Conservation (phyloP, 176 grass and related monocot species). For the Chrysopogon serrulatus region DNA sequence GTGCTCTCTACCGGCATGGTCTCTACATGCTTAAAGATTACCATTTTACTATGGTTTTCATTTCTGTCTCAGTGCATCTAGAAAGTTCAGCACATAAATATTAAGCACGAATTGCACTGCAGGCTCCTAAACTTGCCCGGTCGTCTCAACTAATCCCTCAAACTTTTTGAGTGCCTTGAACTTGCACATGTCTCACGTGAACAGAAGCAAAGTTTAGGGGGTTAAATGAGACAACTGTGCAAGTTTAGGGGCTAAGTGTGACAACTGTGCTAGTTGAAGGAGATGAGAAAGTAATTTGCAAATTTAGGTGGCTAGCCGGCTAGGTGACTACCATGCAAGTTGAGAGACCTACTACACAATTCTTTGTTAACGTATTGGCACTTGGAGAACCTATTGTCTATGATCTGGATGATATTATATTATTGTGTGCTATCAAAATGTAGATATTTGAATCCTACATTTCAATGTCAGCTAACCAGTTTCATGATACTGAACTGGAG, state of each 20-base stretch:
- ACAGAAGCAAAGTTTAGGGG: not conserved
- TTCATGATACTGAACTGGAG: not conserved
- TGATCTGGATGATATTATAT: conserved; percentile 1
- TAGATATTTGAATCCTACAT: not conserved
- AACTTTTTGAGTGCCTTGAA: not conserved
- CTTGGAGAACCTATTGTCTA: not conserved
- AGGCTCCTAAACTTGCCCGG: not conserved
- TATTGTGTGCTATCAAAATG: not conserved
- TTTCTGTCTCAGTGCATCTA: not conserved
- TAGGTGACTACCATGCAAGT: not conserved
- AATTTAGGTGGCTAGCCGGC: not conserved
- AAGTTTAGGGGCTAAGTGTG: not conserved
- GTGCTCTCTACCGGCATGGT: not conserved
- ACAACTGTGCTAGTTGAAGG: not conserved
- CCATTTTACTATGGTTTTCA: not conserved
- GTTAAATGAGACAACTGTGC: not conserved
- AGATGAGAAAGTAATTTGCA: not conserved
- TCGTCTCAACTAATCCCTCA: not conserved
- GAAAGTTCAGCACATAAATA: not conserved
- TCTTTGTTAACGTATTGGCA: not conserved
- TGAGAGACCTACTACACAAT: not conserved
- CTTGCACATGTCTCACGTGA: not conserved
- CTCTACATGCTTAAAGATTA: not conserved
- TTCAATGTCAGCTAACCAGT: not conserved
- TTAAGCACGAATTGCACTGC: not conserved